These are phyloP conservation scores for Pseudogymnoascus sp. DNA, from an alignment of 2,329 filamentous ascomycete genomes.

Conservation along the genomic window DNA sequence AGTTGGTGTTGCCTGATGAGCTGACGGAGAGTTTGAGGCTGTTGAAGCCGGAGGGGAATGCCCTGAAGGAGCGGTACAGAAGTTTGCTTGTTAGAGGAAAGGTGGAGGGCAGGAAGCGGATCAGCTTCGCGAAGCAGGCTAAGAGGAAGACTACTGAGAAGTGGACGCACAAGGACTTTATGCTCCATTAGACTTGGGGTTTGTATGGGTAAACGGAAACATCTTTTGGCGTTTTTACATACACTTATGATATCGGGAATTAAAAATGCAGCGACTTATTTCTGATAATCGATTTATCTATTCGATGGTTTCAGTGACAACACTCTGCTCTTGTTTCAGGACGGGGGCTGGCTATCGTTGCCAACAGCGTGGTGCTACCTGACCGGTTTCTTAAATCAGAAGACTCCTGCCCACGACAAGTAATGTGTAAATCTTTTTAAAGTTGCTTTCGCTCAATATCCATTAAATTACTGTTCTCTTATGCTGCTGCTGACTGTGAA, in stretches of 20 bases:
- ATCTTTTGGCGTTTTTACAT: background rate
- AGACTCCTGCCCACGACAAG: background rate
- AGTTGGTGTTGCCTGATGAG: constrained; percentile 77
- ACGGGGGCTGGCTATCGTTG: background rate
- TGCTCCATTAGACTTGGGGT: constrained; percentile 25
- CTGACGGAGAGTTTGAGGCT: constrained; percentile 72
- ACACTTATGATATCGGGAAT: constrained; percentile 9
- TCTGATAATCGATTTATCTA: background rate
- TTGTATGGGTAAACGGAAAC: background rate
- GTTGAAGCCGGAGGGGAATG: constrained; percentile 90
- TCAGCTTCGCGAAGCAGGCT: constrained; percentile 74
- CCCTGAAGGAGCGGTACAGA: constrained; percentile 85
- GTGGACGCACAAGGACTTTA: constrained; percentile 95
- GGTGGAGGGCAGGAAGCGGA: constrained; percentile 72
- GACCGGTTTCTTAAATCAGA: background rate
- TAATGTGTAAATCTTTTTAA: background rate
- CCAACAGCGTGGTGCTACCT: background rate
- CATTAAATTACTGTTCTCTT: constrained; percentile 5
- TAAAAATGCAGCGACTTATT: constrained; percentile 9
- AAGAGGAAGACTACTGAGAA: constrained; percentile 84
- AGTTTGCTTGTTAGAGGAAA: constrained; percentile 84
- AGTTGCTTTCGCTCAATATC: background rate
- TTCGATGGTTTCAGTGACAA: background rate
- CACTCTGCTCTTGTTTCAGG: background rate
- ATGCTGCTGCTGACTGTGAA: constrained; percentile 5